phyloP scores from a whole-genome alignment of 2,329 filamentous ascomycete species.

The Cercospora citrullina region DNA sequence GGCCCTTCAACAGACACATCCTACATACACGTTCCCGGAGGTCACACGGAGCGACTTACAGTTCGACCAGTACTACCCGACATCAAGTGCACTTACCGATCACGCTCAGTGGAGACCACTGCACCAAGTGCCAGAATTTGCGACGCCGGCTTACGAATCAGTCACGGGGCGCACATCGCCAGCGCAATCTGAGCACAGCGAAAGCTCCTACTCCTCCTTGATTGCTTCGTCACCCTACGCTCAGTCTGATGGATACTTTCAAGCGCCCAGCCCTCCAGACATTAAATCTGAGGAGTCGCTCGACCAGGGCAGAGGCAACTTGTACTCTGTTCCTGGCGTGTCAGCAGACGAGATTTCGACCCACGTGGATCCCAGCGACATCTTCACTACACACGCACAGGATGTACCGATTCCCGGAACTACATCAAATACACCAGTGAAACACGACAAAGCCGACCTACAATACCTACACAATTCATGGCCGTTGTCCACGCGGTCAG shows the following conservation, averaged over 20 bases:
- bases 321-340: constrained; percentile 23
- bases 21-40: constrained; percentile 6
- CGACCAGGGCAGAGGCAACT: constrained; percentile 5
- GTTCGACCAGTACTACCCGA: constrained; percentile 21
- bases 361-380: constrained; percentile 24
- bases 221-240: constrained; percentile 32
- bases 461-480: background rate
- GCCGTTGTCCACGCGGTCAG: background rate
- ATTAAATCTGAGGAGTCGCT: constrained; percentile 31
- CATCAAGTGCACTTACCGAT: constrained; percentile 20
- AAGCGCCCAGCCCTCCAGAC: constrained; percentile 19
- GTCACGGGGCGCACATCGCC: constrained; percentile 24
- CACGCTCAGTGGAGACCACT: constrained; percentile 3
- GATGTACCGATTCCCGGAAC: background rate
- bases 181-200: constrained; percentile 29
- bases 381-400: constrained; percentile 8
- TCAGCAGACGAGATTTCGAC: background rate
- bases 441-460: background rate
- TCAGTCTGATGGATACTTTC: constrained; percentile 25
- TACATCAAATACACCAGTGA: background rate
- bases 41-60: background rate
- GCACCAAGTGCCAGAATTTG: background rate
- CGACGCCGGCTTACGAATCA: constrained; percentile 2
- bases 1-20: constrained; percentile 1
- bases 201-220: constrained; percentile 25